These are phyloP conservation scores for Eragrostis tef DNA, from an alignment of 202 grass and related monocot species.

Conservation along the genomic window DNA sequence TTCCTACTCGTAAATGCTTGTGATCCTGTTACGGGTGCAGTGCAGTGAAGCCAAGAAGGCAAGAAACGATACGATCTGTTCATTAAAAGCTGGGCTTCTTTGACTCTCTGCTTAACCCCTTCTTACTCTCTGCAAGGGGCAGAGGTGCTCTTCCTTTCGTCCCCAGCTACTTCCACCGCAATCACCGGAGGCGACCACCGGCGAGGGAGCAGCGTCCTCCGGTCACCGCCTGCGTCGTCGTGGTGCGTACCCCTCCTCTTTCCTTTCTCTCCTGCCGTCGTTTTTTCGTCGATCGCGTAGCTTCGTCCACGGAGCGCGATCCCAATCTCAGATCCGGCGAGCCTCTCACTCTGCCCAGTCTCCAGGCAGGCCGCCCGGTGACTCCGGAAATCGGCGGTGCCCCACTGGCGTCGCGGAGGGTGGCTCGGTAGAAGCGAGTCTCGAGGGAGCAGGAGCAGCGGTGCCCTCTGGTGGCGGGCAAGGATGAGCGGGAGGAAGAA, in stretches of 20 bases:
- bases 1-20: too few relatives aligned
- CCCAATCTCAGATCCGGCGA: slow-evolving; percentile 44
- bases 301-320: not conserved
- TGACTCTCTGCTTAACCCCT: too few relatives aligned
- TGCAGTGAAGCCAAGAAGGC: too few relatives aligned
- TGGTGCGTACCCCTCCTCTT: not conserved
- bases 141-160: not conserved
- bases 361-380: not conserved
- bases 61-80: too few relatives aligned
- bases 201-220: not conserved
- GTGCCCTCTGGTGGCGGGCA: not conserved
- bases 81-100: too few relatives aligned
- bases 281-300: slow-evolving; percentile 9
- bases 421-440: not conserved
- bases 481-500: slow-evolving; percentile 67
- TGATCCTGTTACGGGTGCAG: too few relatives aligned
- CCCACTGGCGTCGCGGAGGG: not conserved
- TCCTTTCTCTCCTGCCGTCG: not conserved
- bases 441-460: not conserved
- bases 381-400: not conserved
- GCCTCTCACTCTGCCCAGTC: not conserved
- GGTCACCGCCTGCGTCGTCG: not conserved
- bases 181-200: slow-evolving; percentile 1
- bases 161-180: slow-evolving; percentile 2
- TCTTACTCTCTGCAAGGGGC: too few relatives aligned